Evolutionary conservation across 371 early-diverging fungal species (phyloP).

Genomic region (Circinella umbellata): DNA sequence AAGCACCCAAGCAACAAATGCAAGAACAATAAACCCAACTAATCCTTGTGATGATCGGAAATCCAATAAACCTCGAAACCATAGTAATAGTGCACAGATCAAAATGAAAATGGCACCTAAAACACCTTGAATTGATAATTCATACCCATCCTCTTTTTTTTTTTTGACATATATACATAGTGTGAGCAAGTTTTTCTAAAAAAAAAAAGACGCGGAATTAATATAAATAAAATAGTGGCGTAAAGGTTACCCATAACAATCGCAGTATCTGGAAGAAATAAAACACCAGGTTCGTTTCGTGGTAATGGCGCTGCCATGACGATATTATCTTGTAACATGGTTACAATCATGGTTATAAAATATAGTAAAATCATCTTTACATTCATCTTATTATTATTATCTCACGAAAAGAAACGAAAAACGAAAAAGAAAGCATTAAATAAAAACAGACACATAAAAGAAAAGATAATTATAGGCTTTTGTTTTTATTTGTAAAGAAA

Average conservation of each 20-base stretch:
- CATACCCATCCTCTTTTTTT: slow-evolving; percentile 41
- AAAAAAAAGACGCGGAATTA: not conserved
- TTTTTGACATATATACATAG: no score
- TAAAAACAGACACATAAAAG: no score
- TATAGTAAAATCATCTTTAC: no score
- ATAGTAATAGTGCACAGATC: slow-evolving; percentile 61
- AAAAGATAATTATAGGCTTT: no score
- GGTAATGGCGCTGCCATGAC: slow-evolving; percentile 8
- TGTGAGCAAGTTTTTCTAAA: not conserved
- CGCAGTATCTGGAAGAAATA: slow-evolving; percentile 38
- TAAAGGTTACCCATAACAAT: slow-evolving; percentile 31
- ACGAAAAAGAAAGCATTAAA: no score
- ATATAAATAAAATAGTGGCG: not conserved
- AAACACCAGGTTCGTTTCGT: slow-evolving; percentile 27
- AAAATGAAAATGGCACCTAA: slow-evolving; percentile 67
- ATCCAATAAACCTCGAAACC: slow-evolving; percentile 66
- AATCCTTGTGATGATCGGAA: slow-evolving; percentile 48
- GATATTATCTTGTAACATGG: no score
- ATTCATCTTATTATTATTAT: no score
- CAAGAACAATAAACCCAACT: slow-evolving; percentile 34
- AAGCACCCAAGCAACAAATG: slow-evolving; percentile 56
- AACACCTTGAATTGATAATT: slow-evolving; percentile 59
- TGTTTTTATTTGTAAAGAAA: no score
- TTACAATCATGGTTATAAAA: no score
- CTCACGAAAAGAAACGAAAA: no score